Evolutionary conservation across 768 basidiomycete species (phyloP), one percentile per base, ranked within the genome.

Genomic region (Boletus speciosus): DNA sequence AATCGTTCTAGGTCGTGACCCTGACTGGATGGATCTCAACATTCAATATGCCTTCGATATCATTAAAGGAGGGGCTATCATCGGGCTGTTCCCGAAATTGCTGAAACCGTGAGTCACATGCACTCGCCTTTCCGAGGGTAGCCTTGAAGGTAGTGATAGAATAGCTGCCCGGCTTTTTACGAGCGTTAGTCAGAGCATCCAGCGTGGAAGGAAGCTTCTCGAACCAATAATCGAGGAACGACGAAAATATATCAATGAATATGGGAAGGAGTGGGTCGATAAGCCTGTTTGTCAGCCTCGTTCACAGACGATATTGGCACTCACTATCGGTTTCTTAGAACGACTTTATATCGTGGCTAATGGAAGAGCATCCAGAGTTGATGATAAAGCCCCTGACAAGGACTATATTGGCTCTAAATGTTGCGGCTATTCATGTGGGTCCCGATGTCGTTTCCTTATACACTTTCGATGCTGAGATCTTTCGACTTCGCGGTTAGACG

Each of bases 271-370:
- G 1, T 73, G 70, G 65, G 35, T 46, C 0, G 69, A 69, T 8
- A 72, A 64, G 36, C 70, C 73, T 21, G 73, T 73, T 31, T 12
- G 45, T 34, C 29, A 32, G 10, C 5, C 32, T 15, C 8, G 0
- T 10, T 21, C 9, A 6, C 19, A 10, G 14, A 9, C 3, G 8
- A 9, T 1, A 34, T 34, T 3, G 1, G 7, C 5, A 15, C 31
- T 34, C 14, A 46, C 31, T 9, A 44, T 8, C 2, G 2, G 3
- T 23, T 8, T 31, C 10, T 31, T 42, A 70, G 71, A 62, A 64
- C 23, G 73, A 74, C 50, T 34, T 72, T 34, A 46, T 74, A 3
- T 54, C 60, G 8, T 73, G 73, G 71, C 38, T 71, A 23, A 61
- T 72, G 34, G 66, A 68, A 5, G 21, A 51, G 0, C 51, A 55